A percentile compares a stretch with the other conserved stretches of the same genome.
Evolutionary conservation across 345 rosid species (phyloP).

Genomic region (Luvunga scandens): DNA sequence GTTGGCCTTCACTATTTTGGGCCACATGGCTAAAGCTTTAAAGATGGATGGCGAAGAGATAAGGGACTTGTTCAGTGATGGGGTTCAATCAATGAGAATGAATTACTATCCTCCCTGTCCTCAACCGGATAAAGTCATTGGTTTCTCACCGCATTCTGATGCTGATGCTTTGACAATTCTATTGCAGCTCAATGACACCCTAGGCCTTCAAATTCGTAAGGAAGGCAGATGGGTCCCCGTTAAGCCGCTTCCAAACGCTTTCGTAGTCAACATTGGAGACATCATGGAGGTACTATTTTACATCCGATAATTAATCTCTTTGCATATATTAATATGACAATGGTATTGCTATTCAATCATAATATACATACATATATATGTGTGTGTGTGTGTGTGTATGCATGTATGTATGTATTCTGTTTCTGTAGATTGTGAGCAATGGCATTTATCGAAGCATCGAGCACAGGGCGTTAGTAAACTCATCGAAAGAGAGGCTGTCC

Average conservation of each 20-base stretch:
- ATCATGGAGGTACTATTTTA: slow-evolving; percentile 21
- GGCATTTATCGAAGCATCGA: slow-evolving; percentile 30
- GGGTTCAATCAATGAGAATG: slow-evolving; percentile 40
- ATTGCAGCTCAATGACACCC: slow-evolving; percentile 8
- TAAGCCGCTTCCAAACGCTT: slow-evolving; percentile 10
- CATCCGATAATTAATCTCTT: background rate
- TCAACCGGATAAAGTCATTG: slow-evolving; percentile 33
- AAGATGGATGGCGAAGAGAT: slow-evolving; percentile 48
- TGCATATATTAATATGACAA: background rate
- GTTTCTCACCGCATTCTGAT: slow-evolving; percentile 41
- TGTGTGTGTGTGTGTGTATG: no score
- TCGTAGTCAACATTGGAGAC: slow-evolving; percentile 16
- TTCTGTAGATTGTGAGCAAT: slow-evolving; percentile 28
- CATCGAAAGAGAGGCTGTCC: slow-evolving; percentile 19
- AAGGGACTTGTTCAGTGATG: slow-evolving; percentile 26
- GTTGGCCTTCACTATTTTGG: slow-evolving; percentile 35
- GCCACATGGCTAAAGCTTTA: slow-evolving; percentile 38
- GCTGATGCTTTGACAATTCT: slow-evolving; percentile 18
- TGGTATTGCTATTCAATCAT: background rate
- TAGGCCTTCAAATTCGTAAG: slow-evolving; percentile 18
- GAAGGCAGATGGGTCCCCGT: slow-evolving; percentile 9
- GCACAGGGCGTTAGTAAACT: slow-evolving; percentile 26
- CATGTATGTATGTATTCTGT: background rate
- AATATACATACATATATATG: background rate
- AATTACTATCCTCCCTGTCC: slow-evolving; percentile 44